These are phyloP conservation scores for Ochromonas danica DNA, from an alignment of 108 stramenopile species.

Conservation along the genomic window DNA sequence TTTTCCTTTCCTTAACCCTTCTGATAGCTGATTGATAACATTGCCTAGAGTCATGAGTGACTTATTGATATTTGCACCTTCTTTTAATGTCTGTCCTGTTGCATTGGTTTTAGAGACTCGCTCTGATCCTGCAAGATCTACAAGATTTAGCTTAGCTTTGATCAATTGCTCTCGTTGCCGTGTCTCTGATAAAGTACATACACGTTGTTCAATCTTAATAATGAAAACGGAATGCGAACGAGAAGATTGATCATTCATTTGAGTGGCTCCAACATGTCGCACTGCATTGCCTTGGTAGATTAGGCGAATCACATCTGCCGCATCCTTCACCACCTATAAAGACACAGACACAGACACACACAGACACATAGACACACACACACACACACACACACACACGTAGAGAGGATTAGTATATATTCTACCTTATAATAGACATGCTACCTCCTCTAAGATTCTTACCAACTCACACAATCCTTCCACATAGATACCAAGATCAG, in stretches of 20 bases:
- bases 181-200: not conserved
- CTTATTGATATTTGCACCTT: conserved; percentile 67
- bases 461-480: conserved; percentile 57
- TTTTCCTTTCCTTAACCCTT: conserved; percentile 21
- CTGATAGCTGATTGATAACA: conserved; percentile 38
- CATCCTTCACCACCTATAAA: conserved; percentile 14
- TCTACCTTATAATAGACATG: no score
- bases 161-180: conserved; percentile 40
- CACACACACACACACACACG: not conserved
- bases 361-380: no score
- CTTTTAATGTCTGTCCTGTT: conserved; percentile 55
- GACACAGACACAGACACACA: not conserved
- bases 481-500: conserved; percentile 89
- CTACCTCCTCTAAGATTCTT: no score
- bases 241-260: conserved; percentile 62
- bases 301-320: conserved; percentile 43
- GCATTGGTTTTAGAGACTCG: conserved; percentile 61
- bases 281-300: conserved; percentile 52
- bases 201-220: conserved; percentile 64
- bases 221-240: conserved; percentile 65
- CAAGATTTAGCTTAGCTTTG: conserved; percentile 44
- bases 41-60: conserved; percentile 59
- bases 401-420: no score
- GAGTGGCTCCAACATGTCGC: conserved; percentile 58
- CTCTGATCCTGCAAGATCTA: conserved; percentile 61